Evolutionary conservation across 371 early-diverging fungal species (phyloP), one percentile per base, ranked within the genome.

Genomic region (Dinochytrium kinnereticum): DNA sequence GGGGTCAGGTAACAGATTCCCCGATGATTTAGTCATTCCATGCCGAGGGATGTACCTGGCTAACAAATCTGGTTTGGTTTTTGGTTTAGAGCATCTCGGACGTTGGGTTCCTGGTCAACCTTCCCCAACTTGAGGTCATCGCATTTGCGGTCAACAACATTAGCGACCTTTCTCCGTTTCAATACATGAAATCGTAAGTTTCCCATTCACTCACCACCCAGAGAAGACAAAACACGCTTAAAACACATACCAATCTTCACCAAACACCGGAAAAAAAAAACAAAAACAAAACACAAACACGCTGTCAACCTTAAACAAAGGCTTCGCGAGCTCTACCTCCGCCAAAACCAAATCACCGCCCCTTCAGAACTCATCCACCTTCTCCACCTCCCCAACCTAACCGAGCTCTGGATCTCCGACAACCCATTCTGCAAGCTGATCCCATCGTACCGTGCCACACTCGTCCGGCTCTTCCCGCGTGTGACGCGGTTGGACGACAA

Each of bases 351-450:
- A 7, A 76, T 83, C 39, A 59, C 70, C 7, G 75, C 80, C 55
- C 69, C 75, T 24, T 64, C 65, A 19, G 74, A 83, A 59, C 74
- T 83, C 36, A 53, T 71, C 17, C 73, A 80, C 64, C 69, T 83
- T 40, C 50, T 55, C 10, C 51, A 61, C 24, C 75, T 83, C 30
- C 59, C 64, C 34, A n/a, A n/a, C n/a, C 55, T 83, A 44, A 71
- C 69, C 3, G 65, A 79, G 33, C 72, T 83, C 21, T 83, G 80
- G 80, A 71, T 83, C 53, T 64, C 38, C 31, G 83, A 83, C n/a
- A 83, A 83, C 67, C 83, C 83, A 0, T 55, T 83, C 24, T 75
- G 78, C 28, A 39, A 51, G 2, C 34, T 37, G 5, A 51, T 68
- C 24, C 71, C 70, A 21, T 57, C 73, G 13, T 83, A 83, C 68